These are phyloP conservation scores for Nevesoporus exiguus DNA, from an alignment of 768 basidiomycete species.

Conservation along the genomic window DNA sequence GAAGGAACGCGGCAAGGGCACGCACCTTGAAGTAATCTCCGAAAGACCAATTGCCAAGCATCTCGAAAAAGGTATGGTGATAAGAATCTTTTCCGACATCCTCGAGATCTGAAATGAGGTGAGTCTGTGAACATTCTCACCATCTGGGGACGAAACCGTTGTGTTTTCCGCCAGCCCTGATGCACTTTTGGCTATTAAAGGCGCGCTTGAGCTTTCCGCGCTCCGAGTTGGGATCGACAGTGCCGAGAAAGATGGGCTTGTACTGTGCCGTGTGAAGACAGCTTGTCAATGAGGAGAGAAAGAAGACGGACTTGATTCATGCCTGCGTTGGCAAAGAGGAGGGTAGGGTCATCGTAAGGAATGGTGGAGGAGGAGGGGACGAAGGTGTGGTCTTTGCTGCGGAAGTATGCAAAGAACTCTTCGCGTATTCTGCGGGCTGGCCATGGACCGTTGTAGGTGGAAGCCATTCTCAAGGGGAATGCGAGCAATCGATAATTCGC, in stretches of 20 bases:
- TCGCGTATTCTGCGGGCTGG: conserved; percentile 79
- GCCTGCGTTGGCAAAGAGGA: conserved; percentile 97
- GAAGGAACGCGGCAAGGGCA: background rate
- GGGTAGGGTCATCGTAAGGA: conserved; percentile 95
- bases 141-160: conserved; percentile 57
- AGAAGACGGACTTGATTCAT: conserved; percentile 78
- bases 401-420: conserved; percentile 90
- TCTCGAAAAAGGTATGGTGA: conserved; percentile 98
- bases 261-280: conserved; percentile 50
- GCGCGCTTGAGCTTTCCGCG: conserved; percentile 89
- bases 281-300: background rate
- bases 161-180: conserved; percentile 97
- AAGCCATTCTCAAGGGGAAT: conserved; percentile 23
- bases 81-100: conserved; percentile 99
- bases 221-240: conserved; percentile 91
- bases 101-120: conserved; percentile 70
- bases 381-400: conserved; percentile 74
- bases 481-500: conserved; percentile 23
- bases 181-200: conserved; percentile 97
- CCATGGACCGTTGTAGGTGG: conserved; percentile 51
- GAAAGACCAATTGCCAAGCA: conserved; percentile 99
- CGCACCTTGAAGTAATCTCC: conserved; percentile 98
- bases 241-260: conserved; percentile 97
- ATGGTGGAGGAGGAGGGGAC: conserved; percentile 90
- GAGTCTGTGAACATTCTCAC: background rate